Base-by-base conservation (phyloP, 495 filamentous ascomycete species). In the Neurospora sp. region DNA sequence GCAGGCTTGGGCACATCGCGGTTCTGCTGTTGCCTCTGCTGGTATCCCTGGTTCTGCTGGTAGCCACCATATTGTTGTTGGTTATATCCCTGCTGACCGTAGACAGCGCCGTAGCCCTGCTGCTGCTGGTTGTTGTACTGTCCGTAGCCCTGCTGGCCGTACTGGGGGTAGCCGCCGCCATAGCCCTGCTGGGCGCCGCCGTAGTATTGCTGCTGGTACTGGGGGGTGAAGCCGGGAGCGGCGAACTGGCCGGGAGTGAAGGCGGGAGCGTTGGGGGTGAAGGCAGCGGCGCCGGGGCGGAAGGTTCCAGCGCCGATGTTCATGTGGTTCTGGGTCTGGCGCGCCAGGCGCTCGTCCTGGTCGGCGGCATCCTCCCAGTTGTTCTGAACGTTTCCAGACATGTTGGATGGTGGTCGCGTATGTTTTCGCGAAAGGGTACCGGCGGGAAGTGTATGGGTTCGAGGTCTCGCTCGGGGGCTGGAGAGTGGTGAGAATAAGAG, bases 361-460 rank as follows among this genome's bases (percentile, higher is more conserved):
- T 89, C 91, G 44, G 93, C 89, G 73, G 97, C 96, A 76, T 99
- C 93, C 84, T 99, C 96, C 96, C 96, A 99, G 22, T 92, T 95
- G 74, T 97, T 93, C 68, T 93, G 91, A 18, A 79, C 73, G 76
- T 79, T 74, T 73, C 92, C 88, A 70, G 94, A 91, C 94, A 98
- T 97, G 75, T 79, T 89, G 81, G 53, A 18, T 69, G 27, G 40
- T 14, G 73, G 48, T 74, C 44, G n/a, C 35, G 44, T 59, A 12
- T 41, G 48, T 31, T n/a, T n/a, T 42, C 20, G 10, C 31, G 40
- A 38, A 42, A 35, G 4, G 14, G 40, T 48, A 37, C 68, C 37
- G 69, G 69, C 39, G 71, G 61, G 46, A 69, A 44, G 68, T 73
- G 11, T 73, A n/a, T 44, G 68, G 20, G 31, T 39, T 39, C 53